phyloP scores from a whole-genome alignment of 2,329 filamentous ascomycete genomes.

The Fusarium palustre region DNA sequence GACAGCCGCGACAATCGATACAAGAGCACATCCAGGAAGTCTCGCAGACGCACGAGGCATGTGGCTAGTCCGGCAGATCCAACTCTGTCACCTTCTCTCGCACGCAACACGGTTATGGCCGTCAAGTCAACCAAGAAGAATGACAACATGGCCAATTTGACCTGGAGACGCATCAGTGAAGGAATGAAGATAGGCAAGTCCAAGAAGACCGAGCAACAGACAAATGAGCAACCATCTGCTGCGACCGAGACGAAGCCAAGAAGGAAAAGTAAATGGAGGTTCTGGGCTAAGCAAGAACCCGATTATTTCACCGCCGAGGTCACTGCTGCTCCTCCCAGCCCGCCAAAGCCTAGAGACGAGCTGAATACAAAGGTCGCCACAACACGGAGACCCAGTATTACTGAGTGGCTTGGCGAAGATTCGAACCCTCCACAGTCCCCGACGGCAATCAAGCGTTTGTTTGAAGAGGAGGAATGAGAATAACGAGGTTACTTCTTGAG shows the following conservation, averaged over 20 bases:
- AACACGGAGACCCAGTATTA: neutral
- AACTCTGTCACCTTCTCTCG: neutral
- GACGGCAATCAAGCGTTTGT: constrained; percentile 11
- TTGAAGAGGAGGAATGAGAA: neutral
- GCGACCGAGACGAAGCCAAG: neutral
- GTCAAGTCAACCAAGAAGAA: constrained; percentile 23
- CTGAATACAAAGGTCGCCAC: neutral
- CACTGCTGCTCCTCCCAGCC: neutral
- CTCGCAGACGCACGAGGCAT: neutral
- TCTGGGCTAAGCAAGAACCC: constrained; percentile 19
- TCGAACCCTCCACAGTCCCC: constrained; percentile 1
- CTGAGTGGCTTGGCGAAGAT: constrained; percentile 5
- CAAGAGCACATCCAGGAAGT: neutral
- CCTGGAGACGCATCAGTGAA: constrained; percentile 23
- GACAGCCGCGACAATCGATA: neutral
- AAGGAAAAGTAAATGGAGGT: constrained; percentile 30
- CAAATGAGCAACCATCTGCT: neutral
- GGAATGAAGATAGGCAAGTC: constrained; percentile 13
- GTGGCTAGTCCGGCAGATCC: neutral
- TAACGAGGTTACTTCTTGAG: neutral
- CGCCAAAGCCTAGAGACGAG: neutral
- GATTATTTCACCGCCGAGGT: neutral
- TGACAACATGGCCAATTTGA: neutral
- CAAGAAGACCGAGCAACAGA: neutral
- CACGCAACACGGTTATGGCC: constrained; percentile 1